Percentiles rank a stretch among this genome's conserved stretches.
Evolutionary conservation across 345 rosid genomes (phyloP).

Genomic region (Noccaea bulbosa): DNA sequence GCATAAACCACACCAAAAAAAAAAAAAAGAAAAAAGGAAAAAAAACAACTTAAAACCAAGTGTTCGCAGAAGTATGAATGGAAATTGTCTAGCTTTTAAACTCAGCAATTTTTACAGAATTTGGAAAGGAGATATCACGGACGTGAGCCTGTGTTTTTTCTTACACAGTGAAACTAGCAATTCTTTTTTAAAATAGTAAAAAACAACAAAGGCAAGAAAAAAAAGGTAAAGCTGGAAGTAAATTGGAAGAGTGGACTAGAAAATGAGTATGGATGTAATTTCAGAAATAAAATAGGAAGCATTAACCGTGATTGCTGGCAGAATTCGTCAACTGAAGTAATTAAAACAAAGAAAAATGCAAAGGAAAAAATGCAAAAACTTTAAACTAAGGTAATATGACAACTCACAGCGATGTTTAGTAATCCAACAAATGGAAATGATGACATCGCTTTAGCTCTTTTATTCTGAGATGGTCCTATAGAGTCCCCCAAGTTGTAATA

Average conservation of each 20-base stretch:
- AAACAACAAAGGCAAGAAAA: constrained; percentile 4
- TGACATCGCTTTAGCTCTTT: constrained; percentile 43
- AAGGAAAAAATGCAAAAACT: constrained; percentile 9
- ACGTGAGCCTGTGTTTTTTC: neutral
- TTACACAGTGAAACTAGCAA: neutral
- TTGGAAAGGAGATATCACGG: neutral
- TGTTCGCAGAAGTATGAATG: neutral
- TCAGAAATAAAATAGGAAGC: neutral
- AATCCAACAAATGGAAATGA: constrained; percentile 67
- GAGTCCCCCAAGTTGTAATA: constrained; percentile 50
- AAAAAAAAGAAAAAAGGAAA: neutral
- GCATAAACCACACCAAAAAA: constrained; percentile 1
- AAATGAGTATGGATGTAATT: constrained; percentile 25
- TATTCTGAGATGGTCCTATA: constrained; percentile 32
- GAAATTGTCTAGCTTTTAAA: constrained; percentile 21
- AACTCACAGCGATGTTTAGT: constrained; percentile 84
- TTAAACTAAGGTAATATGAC: constrained; percentile 20
- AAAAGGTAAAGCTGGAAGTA: constrained; percentile 4
- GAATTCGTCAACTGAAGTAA: neutral
- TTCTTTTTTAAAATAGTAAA: constrained; percentile 1
- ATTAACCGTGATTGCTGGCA: neutral
- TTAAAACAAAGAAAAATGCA: constrained; percentile 17
- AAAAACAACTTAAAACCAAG: constrained; percentile 21
- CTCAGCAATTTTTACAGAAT: neutral
- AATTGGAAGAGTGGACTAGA: neutral